Conservation (phyloP, 495 filamentous ascomycete species). For the Podospora pseudoanserina region DNA sequence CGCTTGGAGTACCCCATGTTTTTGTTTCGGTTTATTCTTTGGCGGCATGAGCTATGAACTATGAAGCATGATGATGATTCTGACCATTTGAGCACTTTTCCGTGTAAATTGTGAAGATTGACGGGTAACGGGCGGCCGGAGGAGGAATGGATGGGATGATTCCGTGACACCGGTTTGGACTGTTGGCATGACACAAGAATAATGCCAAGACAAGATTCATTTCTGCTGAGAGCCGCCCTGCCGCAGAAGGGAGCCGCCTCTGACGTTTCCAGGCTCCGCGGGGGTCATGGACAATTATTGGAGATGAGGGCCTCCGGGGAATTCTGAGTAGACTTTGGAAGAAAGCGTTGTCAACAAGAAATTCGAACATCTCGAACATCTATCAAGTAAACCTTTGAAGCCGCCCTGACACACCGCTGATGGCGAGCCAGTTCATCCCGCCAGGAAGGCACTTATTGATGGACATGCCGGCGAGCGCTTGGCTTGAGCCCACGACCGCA, state of each 20-base stretch:
- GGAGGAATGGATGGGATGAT: background rate
- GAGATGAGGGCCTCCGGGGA: too few species aligned
- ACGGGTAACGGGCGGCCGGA: background rate
- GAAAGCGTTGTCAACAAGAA: too few species aligned
- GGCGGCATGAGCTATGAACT: background rate
- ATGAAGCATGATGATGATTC: background rate
- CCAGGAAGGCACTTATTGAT: background rate
- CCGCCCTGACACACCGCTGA: too few species aligned
- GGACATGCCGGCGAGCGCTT: constrained; percentile 1
- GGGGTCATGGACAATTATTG: too few species aligned
- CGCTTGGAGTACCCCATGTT: background rate
- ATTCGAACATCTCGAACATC: too few species aligned
- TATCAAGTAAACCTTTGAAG: too few species aligned
- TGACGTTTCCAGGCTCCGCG: too few species aligned
- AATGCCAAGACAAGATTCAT: background rate
- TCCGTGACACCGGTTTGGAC: background rate
- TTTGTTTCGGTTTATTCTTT: background rate
- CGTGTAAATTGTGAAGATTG: background rate
- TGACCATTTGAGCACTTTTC: background rate
- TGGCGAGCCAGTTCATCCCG: too few species aligned
- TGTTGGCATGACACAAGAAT: background rate
- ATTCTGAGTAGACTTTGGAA: too few species aligned
- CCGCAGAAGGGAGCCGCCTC: background rate
- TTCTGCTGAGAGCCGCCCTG: background rate
- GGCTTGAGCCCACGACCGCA: background rate